Evolutionary conservation across 2,329 filamentous ascomycete species (phyloP), one percentile per base, ranked within the genome.

Genomic region (Penicillium hesseltinei): DNA sequence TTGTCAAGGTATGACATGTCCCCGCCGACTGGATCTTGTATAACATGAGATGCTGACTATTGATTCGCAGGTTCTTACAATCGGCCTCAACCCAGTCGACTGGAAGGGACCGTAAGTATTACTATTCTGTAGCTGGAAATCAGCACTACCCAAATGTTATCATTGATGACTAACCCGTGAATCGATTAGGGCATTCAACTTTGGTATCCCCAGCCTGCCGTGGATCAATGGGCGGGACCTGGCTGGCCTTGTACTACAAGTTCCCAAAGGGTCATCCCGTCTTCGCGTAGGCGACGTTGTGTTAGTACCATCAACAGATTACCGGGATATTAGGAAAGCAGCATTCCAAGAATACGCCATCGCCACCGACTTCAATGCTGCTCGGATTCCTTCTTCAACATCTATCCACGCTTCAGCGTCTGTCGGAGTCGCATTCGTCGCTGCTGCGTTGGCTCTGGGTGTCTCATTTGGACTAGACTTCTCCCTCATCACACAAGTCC

Each of bases 31-130:
- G 31, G n/a, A 49, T 21, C 35, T 39, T 56, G 35, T 42, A 48
- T 46, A 9, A 11, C 44, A 42, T 11, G 8, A 17, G 31, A 8
- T 42, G 33, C 43, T 64, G n/a, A 64, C 48, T 35, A 29, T 54
- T 47, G 8, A 23, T 35, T 8, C 9, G 2, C 54, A 74, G 72
- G 77, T 85, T 1, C 76, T 81, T 38, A 83, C 83, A 13, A 86
- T 90, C 64, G 88, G 89, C 0, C 74, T 92, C 38, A 92, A 92
- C 65, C 89, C 89, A 0, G 88, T 92, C 54, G 89, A 90, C 69
- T 90, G 85, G 85, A 89, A 89, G 76, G 82, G 85, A 58, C 85
- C 87, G 87, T 89, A 76, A 64, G 84, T 78, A 11, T 38, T 27
- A 19, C 21, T 31, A 5, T 42, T 15, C 10, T 36, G 6, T 31